Evolutionary conservation across 495 filamentous ascomycete species (phyloP), one percentile per base, ranked within the genome.

Genomic region (Astrocystis sublimbata): DNA sequence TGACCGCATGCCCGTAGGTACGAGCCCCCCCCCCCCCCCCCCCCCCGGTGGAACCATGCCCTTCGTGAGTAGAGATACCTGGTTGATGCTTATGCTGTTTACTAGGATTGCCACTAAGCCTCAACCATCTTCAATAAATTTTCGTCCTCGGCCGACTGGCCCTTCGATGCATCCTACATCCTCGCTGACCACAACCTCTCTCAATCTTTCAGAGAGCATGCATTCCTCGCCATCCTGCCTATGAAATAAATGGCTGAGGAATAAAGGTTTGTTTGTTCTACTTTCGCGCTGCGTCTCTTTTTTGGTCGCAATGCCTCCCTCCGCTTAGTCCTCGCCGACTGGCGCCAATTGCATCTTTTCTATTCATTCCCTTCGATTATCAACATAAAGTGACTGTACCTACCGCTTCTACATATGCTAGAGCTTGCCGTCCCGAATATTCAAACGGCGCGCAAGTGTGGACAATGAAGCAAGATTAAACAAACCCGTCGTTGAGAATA

Each of bases 401-500:
- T 19, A 38, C 61, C 24, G 76, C 78, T 79, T 81, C 77, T 65
- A 73, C 71, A 67, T 73, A 73, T 79, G 79, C 79, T 82, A 82
- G 79, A 82, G 77, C 79, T 78, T 80, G 78, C 68, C 79, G 77
- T 64, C 72, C 62, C 69, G 71, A 65, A 63, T 60, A 59, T 64
- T 64, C 63, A 69, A 63, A 81, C 74, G 74, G 73, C 78, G 78
- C 38, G 70, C 73, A 76, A 75, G 79, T 82, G 79, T 82, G 79
- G 79, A 82, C 79, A 76, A 67, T 80, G 79, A 81, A 81, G 79
- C 79, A 72, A 82, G 61, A 82, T 66, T 46, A 55, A 76, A 67
- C 46, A 26, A 12, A 13, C 57, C 43, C 51, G 15, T 59, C 70
- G 60, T 66, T 63, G 67, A 53, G 49, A 28, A 46, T 17, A 17